Evolutionary conservation across 139 green algal genomes (phyloP).

Genomic region (Coelastrella sp.): DNA sequence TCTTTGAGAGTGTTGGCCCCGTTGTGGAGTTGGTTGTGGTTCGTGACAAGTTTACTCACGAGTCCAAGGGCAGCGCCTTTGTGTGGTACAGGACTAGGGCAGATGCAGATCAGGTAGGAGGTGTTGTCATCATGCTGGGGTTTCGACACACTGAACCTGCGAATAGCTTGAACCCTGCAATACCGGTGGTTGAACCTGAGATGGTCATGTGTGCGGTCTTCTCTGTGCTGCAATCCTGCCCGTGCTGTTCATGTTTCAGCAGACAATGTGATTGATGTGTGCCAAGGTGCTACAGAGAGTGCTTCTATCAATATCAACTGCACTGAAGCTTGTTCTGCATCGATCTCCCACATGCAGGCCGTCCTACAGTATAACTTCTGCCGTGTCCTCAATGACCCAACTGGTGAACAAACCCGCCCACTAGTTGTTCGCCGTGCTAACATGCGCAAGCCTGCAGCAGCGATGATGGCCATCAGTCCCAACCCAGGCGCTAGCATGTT

Average conservation of each 20-base stretch:
- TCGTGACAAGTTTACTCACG: conserved; percentile 68
- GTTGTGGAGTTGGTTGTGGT: conserved; percentile 77
- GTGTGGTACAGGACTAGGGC: conserved; percentile 62
- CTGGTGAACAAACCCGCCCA: conserved; percentile 62
- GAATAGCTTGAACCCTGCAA: too few relatives aligned
- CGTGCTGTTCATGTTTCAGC: too few relatives aligned
- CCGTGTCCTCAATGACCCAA: conserved; percentile 54
- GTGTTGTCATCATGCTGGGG: background rate
- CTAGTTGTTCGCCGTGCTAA: conserved; percentile 76
- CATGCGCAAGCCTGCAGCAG: conserved; percentile 39
- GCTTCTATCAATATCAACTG: too few relatives aligned
- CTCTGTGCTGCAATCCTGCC: background rate
- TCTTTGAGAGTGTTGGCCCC: conserved; percentile 70
- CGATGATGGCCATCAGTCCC: background rate
- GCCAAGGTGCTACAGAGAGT: too few relatives aligned
- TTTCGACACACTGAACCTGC: too few relatives aligned
- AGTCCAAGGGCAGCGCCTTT: conserved; percentile 76
- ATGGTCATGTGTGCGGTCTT: background rate
- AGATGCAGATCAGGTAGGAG: conserved; percentile 37
- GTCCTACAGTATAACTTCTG: conserved; percentile 69
- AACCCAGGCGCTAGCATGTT: background rate
- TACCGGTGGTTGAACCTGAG: too few relatives aligned
- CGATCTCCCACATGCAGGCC: too few relatives aligned
- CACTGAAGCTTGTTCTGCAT: too few relatives aligned
- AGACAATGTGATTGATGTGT: too few relatives aligned